Conservation (phyloP, 495 filamentous ascomycete genomes). For the Aspergillus hancockii region DNA sequence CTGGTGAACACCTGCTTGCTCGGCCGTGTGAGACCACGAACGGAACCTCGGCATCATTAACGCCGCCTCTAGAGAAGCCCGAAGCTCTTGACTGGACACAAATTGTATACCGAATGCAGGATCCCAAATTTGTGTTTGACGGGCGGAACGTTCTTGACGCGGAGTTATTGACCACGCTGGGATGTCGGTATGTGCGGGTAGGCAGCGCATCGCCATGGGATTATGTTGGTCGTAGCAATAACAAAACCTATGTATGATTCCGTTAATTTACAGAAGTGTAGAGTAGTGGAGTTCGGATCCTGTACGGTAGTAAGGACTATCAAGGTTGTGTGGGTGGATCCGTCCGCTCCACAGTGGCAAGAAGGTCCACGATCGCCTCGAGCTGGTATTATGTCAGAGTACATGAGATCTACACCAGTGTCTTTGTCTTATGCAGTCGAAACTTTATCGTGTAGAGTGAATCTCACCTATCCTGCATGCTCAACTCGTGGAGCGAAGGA, state of each 20-base stretch:
- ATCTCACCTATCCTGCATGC: no score
- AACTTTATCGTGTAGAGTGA: no score
- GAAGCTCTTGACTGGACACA: conserved; percentile 49
- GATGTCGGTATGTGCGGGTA: conserved; percentile 36
- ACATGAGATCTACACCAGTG: no score
- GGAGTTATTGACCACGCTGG: conserved; percentile 50
- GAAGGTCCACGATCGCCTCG: no score
- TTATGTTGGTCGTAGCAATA: not conserved
- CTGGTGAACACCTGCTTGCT: not conserved
- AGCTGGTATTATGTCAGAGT: no score
- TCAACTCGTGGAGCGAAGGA: no score
- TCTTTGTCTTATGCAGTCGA: no score
- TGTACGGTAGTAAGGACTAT: not conserved
- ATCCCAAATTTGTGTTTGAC: conserved; percentile 70
- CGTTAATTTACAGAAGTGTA: not conserved
- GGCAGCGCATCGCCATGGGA: conserved; percentile 4
- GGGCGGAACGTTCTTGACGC: conserved; percentile 65
- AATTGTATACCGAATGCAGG: conserved; percentile 54
- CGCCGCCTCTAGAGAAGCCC: not conserved
- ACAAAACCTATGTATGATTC: no score
- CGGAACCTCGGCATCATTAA: not conserved
- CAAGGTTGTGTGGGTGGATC: no score
- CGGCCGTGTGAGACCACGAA: not conserved
- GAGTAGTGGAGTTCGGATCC: not conserved
- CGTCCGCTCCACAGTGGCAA: no score